These are phyloP conservation scores for Sclerotinia glacialis DNA, from an alignment of 2,329 filamentous ascomycete species.

Conservation along the genomic window DNA sequence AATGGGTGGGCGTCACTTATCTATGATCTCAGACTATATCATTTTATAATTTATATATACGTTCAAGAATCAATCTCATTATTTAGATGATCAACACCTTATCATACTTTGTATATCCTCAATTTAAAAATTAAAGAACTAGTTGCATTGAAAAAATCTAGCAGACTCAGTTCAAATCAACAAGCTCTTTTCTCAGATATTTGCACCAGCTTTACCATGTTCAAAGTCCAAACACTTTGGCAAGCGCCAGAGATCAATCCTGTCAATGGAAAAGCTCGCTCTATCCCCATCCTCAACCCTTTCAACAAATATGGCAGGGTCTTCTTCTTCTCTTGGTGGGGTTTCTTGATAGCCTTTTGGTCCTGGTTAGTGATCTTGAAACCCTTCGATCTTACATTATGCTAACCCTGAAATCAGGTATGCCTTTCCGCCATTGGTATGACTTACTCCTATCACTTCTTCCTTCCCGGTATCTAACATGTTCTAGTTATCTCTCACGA, in stretches of 20 bases:
- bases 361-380: constrained; percentile 66
- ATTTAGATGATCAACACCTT: neutral
- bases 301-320: constrained; percentile 78
- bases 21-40: neutral
- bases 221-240: constrained; percentile 34
- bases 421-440: constrained; percentile 68
- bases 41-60: constrained; percentile 13
- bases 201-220: constrained; percentile 17
- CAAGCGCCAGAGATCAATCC: constrained; percentile 55
- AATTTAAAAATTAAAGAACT: neutral
- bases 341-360: constrained; percentile 85
- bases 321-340: constrained; percentile 86
- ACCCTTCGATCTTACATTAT: constrained; percentile 58
- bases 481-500: constrained; percentile 53
- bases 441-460: neutral
- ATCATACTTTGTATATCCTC: neutral
- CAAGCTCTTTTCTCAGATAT: neutral
- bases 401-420: constrained; percentile 52
- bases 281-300: constrained; percentile 75
- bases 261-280: constrained; percentile 76
- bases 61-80: neutral
- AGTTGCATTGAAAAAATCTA: neutral
- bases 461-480: constrained; percentile 41
- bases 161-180: neutral
- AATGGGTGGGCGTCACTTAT: neutral